phyloP scores from a whole-genome alignment of 306 rosid species.

The Vicia villosa region DNA sequence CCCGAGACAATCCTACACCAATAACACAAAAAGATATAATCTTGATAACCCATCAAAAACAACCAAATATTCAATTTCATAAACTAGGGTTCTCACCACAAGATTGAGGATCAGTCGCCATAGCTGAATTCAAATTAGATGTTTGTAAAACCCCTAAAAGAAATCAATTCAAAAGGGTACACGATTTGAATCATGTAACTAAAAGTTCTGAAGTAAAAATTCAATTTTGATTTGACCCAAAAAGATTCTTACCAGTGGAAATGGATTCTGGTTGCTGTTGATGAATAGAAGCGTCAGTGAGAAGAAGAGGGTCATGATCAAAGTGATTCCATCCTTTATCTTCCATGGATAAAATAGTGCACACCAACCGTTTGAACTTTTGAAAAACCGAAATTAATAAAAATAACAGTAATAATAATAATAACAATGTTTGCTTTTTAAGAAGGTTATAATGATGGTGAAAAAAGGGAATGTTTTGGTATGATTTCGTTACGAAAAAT shows the following conservation, averaged over 20 bases:
- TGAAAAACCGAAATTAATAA: conserved; percentile 33
- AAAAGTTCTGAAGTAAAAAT: background rate
- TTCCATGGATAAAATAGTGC: conserved; percentile 47
- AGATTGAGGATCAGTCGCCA: conserved; percentile 50
- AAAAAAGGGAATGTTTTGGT: conserved; percentile 6
- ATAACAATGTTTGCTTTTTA: conserved; percentile 31
- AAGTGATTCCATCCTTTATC: conserved; percentile 46
- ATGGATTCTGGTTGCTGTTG: conserved; percentile 42
- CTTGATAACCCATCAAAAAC: conserved; percentile 7
- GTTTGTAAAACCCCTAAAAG: conserved; percentile 40
- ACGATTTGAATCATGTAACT: conserved; percentile 23
- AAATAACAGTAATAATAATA: conserved; percentile 25
- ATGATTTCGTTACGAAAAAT: background rate
- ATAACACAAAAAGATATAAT: background rate
- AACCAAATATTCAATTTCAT: conserved; percentile 22
- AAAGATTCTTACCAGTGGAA: conserved; percentile 13
- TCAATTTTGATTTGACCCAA: background rate
- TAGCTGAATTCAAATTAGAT: conserved; percentile 37
- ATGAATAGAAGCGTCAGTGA: conserved; percentile 55
- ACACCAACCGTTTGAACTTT: conserved; percentile 33
- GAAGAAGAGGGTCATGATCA: conserved; percentile 71
- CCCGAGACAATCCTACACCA: conserved; percentile 36
- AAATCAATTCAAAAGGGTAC: conserved; percentile 30
- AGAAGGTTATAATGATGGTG: background rate
- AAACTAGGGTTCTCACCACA: conserved; percentile 27